phyloP scores from a whole-genome alignment of 192 early-diverging fungal species.

The Chytriomyces sp. region DNA sequence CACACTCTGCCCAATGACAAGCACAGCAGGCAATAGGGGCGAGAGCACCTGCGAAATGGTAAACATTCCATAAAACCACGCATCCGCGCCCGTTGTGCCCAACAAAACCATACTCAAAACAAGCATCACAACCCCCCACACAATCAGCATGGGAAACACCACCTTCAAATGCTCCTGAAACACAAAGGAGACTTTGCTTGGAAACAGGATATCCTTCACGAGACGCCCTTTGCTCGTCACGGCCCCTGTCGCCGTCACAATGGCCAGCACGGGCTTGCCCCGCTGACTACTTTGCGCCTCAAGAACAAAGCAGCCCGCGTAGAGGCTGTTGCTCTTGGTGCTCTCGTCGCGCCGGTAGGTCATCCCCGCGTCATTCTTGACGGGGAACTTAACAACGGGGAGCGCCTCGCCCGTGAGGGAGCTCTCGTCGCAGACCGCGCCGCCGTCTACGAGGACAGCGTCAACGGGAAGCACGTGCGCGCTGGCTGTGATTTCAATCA shows the following conservation, averaged over 20 bases:
- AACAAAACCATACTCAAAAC: conserved; percentile 29
- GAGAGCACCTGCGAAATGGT: conserved; percentile 69
- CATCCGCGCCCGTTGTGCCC: conserved; percentile 52
- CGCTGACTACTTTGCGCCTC: conserved; percentile 46
- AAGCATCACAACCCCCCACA: conserved; percentile 66
- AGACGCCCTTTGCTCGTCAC: conserved; percentile 68
- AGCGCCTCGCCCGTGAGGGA: conserved; percentile 78
- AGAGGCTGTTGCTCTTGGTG: conserved; percentile 62
- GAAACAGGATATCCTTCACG: conserved; percentile 78
- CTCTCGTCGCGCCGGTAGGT: conserved; percentile 27
- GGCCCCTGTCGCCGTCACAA: conserved; percentile 71
- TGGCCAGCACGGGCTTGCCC: conserved; percentile 48
- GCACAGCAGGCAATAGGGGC: conserved; percentile 71
- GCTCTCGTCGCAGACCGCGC: conserved; percentile 75
- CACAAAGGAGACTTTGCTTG: conserved; percentile 68
- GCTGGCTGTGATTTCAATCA: conserved; percentile 56
- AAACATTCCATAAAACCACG: conserved; percentile 79
- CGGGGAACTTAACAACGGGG: conserved; percentile 75
- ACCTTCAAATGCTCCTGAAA: conserved; percentile 80
- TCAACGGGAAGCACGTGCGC: conserved; percentile 65
- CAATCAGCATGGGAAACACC: conserved; percentile 63
- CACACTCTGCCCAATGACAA: conserved; percentile 75
- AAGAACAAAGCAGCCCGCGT: conserved; percentile 69
- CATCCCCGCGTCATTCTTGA: conserved; percentile 54
- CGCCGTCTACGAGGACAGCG: conserved; percentile 67